These are phyloP conservation scores for Xylaria longipes DNA, from an alignment of 495 filamentous ascomycete species.

Conservation along the genomic window DNA sequence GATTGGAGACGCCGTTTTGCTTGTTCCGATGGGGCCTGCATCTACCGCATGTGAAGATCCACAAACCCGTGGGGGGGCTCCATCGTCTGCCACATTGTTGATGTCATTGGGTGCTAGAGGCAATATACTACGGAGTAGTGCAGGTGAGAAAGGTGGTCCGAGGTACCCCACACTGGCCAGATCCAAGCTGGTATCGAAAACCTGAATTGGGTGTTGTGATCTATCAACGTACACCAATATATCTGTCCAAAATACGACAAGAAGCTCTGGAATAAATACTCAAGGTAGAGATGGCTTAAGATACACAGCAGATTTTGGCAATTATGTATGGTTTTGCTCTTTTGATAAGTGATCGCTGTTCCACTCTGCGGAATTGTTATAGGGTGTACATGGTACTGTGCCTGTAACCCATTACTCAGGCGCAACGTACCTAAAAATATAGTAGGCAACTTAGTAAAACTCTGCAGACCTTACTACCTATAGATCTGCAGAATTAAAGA, in stretches of 20 bases:
- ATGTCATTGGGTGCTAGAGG: constrained; percentile 13
- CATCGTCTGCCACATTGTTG: constrained; percentile 1
- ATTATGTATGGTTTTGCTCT: background rate
- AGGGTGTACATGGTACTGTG: background rate
- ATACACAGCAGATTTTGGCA: background rate
- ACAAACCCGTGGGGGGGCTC: background rate
- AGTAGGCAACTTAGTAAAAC: constrained; percentile 11
- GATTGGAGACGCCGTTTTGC: background rate
- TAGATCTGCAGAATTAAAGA: constrained; percentile 1
- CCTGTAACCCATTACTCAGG: background rate
- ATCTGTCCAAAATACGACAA: background rate
- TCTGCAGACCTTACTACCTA: constrained; percentile 1
- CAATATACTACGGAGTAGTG: too few relatives aligned
- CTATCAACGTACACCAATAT: background rate
- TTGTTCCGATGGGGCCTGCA: background rate
- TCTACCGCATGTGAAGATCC: constrained; percentile 11
- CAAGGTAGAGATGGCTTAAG: background rate
- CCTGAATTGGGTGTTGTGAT: background rate
- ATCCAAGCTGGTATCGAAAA: background rate
- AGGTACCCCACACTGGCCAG: constrained; percentile 11
- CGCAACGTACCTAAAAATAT: background rate
- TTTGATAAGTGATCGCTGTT: background rate
- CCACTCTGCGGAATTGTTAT: background rate
- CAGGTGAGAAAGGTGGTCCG: background rate
- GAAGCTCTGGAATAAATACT: background rate